Conservation (phyloP, 2,329 filamentous ascomycete genomes). For the Cladophialophora chaetospira region DNA sequence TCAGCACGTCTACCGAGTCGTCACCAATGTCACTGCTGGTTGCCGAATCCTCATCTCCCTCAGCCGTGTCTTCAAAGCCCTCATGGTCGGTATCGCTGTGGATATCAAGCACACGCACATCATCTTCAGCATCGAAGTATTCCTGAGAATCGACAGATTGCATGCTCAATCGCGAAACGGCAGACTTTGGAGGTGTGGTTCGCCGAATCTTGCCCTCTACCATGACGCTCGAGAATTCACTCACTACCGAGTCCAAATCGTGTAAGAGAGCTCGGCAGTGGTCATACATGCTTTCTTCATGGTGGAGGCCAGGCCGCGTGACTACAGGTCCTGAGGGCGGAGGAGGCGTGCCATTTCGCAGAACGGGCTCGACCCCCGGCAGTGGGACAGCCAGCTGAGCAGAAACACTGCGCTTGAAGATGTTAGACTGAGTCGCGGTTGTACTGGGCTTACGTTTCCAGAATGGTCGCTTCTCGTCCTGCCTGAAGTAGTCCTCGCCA, state of each 20-base stretch:
- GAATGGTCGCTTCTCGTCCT: slow-evolving; percentile 69
- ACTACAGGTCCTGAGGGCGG: not conserved
- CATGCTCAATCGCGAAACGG: slow-evolving; percentile 66
- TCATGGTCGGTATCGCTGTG: slow-evolving; percentile 70
- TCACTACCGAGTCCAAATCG: slow-evolving; percentile 80
- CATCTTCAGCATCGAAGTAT: slow-evolving; percentile 87
- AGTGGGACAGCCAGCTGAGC: slow-evolving; percentile 55
- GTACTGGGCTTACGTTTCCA: slow-evolving; percentile 86
- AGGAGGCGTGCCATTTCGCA: slow-evolving; percentile 29
- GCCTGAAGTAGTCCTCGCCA: slow-evolving; percentile 40
- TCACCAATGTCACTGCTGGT: slow-evolving; percentile 62
- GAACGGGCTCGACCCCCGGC: slow-evolving; percentile 37
- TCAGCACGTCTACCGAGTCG: slow-evolving; percentile 39
- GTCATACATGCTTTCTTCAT: slow-evolving; percentile 72
- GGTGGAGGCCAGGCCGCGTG: slow-evolving; percentile 30
- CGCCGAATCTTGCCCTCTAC: slow-evolving; percentile 77
- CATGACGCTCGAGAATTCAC: slow-evolving; percentile 78
- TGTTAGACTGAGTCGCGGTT: slow-evolving; percentile 41
- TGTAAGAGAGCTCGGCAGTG: slow-evolving; percentile 80
- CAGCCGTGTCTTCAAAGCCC: slow-evolving; percentile 50
- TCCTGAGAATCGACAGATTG: slow-evolving; percentile 83
- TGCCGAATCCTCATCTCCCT: slow-evolving; percentile 61
- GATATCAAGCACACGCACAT: slow-evolving; percentile 73
- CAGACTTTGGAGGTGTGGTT: slow-evolving; percentile 55
- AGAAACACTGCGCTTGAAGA: slow-evolving; percentile 54